A percentile compares a stretch with the other conserved stretches of the same genome.
Evolutionary conservation across 2,329 filamentous ascomycete genomes (phyloP).

Genomic region (Gaeumannomyces sp.): DNA sequence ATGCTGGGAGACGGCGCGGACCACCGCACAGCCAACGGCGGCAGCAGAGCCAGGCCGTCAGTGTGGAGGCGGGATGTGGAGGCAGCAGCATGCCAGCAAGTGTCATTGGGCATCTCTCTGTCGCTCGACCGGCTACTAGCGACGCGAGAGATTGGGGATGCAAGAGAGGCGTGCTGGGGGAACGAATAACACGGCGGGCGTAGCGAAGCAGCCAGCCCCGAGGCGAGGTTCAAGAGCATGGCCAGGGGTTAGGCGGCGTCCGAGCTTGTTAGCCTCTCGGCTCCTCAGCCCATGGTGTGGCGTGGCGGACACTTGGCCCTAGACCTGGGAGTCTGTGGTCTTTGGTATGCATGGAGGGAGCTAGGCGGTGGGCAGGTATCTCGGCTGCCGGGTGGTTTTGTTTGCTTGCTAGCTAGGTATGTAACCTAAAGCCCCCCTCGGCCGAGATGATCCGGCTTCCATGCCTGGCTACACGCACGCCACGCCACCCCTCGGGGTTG

Average conservation of each 20-base stretch:
- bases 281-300: not conserved
- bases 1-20: not conserved
- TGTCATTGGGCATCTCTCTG: not conserved
- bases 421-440: not conserved
- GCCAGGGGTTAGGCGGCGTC: not conserved
- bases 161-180: not conserved
- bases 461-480: no score
- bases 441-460: not conserved
- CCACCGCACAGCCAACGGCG: no score
- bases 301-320: slow-evolving; percentile 12
- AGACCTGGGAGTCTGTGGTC: slow-evolving; percentile 6
- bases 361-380: not conserved
- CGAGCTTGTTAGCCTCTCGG: not conserved
- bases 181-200: not conserved
- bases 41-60: not conserved
- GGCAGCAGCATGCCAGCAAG: not conserved
- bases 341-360: not conserved
- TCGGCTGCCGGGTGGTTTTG: not conserved
- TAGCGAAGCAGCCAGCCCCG: slow-evolving; percentile 2
- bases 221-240: not conserved
- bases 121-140: slow-evolving; percentile 1
- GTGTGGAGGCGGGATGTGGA: not conserved
- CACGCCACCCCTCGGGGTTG: no score
- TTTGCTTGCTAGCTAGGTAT: not conserved
- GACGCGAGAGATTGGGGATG: not conserved